Percentiles rank a stretch among this genome's conserved stretches.
phyloP scores from a whole-genome alignment of 805 yeast species.

The Candida endomychidarum region DNA sequence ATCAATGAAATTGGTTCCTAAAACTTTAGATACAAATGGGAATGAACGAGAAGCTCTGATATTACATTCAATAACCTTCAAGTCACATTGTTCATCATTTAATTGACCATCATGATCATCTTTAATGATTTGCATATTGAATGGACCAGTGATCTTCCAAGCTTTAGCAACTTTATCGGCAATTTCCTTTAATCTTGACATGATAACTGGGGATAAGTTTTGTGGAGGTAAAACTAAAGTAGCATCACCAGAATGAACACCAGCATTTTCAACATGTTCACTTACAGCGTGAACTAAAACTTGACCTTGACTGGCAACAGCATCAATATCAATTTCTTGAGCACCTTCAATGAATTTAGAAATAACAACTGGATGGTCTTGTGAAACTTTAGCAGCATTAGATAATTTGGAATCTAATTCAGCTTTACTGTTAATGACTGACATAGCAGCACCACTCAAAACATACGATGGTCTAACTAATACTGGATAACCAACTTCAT shows the following conservation, averaged over 20 bases:
- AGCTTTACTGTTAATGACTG: conserved; percentile 74
- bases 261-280: conserved; percentile 98
- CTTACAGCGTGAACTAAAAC: conserved; percentile 96
- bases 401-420: conserved; percentile 82
- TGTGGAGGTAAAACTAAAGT: conserved; percentile 96
- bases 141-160: conserved; percentile 94
- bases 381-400: conserved; percentile 88
- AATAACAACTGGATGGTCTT: conserved; percentile 96
- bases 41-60: conserved; percentile 99
- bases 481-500: conserved; percentile 89
- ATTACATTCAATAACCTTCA: conserved; percentile 97
- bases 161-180: conserved; percentile 96
- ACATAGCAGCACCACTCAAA: conserved; percentile 98
- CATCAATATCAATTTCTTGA: conserved; percentile 98
- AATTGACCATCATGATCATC: conserved; percentile 61
- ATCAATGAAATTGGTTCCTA: conserved; percentile 93
- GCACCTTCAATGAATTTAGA: conserved; percentile 96
- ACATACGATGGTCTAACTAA: conserved; percentile 97
- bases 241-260: conserved; percentile 99
- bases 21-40: conserved; percentile 97
- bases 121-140: conserved; percentile 92
- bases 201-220: conserved; percentile 68
- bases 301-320: conserved; percentile 93
- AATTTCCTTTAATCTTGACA: conserved; percentile 77
- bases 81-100: conserved; percentile 32